These are phyloP conservation scores for Exophiala dermatitidis DNA, from an alignment of 2,329 filamentous ascomycete species.

Conservation along the genomic window DNA sequence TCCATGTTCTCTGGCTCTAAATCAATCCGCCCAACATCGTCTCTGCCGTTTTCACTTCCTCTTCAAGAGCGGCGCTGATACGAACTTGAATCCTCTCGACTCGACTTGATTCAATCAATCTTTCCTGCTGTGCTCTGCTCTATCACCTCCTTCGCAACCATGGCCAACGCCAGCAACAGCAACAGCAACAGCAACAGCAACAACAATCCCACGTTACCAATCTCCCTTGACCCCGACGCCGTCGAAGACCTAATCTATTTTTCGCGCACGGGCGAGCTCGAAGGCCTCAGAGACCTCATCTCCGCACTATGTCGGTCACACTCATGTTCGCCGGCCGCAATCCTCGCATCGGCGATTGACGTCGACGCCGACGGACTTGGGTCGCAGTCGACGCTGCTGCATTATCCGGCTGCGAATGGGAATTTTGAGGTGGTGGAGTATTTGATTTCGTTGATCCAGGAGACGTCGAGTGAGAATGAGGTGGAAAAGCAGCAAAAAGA, in stretches of 20 bases:
- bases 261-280: conserved; percentile 67
- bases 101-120: no score
- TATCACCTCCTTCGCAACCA: background rate
- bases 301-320: conserved; percentile 56
- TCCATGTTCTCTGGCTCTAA: no score
- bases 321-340: conserved; percentile 51
- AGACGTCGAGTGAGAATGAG: conserved; percentile 30
- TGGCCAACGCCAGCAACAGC: background rate
- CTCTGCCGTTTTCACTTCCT: no score
- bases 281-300: conserved; percentile 58
- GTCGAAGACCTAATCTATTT: conserved; percentile 87
- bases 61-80: no score
- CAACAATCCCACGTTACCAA: background rate
- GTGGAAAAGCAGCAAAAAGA: background rate
- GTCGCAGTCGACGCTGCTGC: conserved; percentile 50
- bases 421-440: conserved; percentile 56
- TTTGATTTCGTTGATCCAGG: conserved; percentile 19
- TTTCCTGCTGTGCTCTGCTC: no score
- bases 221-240: conserved; percentile 16
- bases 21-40: no score
- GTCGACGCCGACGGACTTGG: conserved; percentile 55
- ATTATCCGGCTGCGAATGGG: conserved; percentile 91
- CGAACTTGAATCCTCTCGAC: no score
- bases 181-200: background rate
- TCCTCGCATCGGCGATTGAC: conserved; percentile 66